These are phyloP conservation scores for Colletotrichum tanaceti DNA, from an alignment of 2,329 filamentous ascomycete genomes.

Conservation along the genomic window DNA sequence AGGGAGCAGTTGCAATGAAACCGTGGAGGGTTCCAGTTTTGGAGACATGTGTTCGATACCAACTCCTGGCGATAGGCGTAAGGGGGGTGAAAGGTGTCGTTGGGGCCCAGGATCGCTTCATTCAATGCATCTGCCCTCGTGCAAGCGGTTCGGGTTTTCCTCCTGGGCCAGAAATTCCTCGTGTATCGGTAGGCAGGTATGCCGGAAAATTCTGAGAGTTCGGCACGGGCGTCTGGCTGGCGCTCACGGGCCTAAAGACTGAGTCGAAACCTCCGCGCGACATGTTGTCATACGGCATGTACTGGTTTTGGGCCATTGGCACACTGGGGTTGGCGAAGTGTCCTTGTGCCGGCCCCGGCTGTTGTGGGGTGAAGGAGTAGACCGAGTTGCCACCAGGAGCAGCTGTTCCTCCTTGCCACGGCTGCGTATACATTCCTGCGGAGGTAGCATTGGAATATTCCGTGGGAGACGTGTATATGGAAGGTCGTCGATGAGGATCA, in stretches of 20 bases:
- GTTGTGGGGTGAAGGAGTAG: slow-evolving; percentile 60
- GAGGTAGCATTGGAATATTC: slow-evolving; percentile 59
- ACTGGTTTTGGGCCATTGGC: slow-evolving; percentile 49
- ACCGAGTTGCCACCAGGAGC: slow-evolving; percentile 56
- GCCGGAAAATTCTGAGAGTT: slow-evolving; percentile 49
- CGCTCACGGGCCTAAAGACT: slow-evolving; percentile 50
- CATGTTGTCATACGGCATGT: slow-evolving; percentile 53
- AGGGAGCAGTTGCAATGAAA: neutral
- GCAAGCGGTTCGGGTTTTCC: slow-evolving; percentile 33
- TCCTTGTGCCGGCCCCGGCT: slow-evolving; percentile 47
- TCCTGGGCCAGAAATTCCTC: slow-evolving; percentile 45
- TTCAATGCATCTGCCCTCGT: slow-evolving; percentile 37
- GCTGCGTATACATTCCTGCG: slow-evolving; percentile 55
- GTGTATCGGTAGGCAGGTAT: slow-evolving; percentile 50
- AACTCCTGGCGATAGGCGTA: neutral
- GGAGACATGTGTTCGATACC: neutral
- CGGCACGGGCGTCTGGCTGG: slow-evolving; percentile 47
- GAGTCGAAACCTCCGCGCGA: slow-evolving; percentile 50
- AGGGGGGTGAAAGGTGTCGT: neutral
- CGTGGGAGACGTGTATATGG: slow-evolving; percentile 55
- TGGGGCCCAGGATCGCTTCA: neutral
- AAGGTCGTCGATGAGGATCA: slow-evolving; percentile 59
- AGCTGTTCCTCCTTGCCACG: slow-evolving; percentile 59
- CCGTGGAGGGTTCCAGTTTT: neutral
- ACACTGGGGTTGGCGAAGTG: slow-evolving; percentile 50